These are phyloP conservation scores for Catunica adiposa DNA, from an alignment of 2,329 filamentous ascomycete species.

Conservation along the genomic window DNA sequence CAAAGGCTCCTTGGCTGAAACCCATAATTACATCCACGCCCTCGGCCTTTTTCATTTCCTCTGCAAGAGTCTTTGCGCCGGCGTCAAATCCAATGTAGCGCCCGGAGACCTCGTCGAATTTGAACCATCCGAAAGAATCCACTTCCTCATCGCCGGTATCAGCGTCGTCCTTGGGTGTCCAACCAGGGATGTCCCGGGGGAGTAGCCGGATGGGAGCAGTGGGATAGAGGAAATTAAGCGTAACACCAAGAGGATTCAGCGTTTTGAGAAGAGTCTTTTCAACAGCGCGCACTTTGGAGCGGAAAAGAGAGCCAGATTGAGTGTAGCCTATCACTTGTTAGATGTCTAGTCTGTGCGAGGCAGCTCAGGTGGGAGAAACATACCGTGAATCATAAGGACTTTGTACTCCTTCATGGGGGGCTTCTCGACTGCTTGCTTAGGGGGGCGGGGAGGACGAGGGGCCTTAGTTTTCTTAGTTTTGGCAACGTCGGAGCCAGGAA, in stretches of 20 bases:
- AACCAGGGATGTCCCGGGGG: constrained; percentile 54
- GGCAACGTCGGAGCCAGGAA: neutral
- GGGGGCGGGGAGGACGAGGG: constrained; percentile 6
- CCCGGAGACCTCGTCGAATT: constrained; percentile 46
- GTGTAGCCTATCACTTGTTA: constrained; percentile 51
- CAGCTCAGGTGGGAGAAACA: neutral
- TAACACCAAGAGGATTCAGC: constrained; percentile 42
- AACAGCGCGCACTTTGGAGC: constrained; percentile 72
- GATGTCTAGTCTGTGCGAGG: neutral
- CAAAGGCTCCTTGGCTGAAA: constrained; percentile 65
- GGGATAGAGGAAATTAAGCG: constrained; percentile 46
- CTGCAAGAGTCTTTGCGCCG: constrained; percentile 48
- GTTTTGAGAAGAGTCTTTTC: constrained; percentile 64
- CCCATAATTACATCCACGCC: constrained; percentile 66
- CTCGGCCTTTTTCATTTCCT: constrained; percentile 42
- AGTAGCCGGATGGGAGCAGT: constrained; percentile 49
- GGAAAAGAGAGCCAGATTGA: constrained; percentile 74
- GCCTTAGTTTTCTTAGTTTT: constrained; percentile 3
- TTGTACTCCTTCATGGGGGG: constrained; percentile 35
- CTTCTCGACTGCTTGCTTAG: constrained; percentile 10
- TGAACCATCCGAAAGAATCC: constrained; percentile 71
- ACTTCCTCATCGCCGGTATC: constrained; percentile 22
- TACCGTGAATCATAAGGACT: constrained; percentile 65
- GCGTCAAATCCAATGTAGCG: constrained; percentile 54
- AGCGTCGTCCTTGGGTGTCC: constrained; percentile 29